These are phyloP conservation scores for Isatis tinctoria DNA, from an alignment of 345 rosid species.

Conservation along the genomic window DNA sequence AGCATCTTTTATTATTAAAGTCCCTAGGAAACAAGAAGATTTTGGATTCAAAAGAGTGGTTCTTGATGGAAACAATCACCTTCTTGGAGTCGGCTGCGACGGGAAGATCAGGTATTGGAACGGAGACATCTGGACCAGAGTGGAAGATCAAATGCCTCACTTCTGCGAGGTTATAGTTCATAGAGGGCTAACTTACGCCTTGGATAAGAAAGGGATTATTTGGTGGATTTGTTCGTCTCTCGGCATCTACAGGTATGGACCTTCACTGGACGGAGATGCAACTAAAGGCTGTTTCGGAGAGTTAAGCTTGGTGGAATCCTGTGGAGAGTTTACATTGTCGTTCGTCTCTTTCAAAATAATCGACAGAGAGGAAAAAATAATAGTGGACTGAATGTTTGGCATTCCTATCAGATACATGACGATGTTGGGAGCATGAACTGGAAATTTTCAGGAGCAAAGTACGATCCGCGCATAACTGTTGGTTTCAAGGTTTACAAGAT, in stretches of 20 bases:
- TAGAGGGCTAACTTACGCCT: neutral
- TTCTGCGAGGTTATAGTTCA: neutral
- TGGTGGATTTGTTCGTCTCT: neutral
- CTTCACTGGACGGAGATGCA: neutral
- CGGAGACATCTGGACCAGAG: neutral
- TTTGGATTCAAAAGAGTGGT: neutral
- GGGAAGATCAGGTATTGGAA: neutral
- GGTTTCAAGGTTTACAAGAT: constrained; percentile 36
- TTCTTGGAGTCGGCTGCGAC: neutral
- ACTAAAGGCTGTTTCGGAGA: neutral
- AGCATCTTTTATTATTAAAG: neutral
- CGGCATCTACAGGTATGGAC: neutral
- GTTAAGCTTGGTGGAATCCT: neutral
- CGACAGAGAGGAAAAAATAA: no score
- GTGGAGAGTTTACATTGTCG: constrained; percentile 4
- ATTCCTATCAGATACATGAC: no score
- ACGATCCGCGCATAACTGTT: neutral
- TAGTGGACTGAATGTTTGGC: no score
- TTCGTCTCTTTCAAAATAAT: no score
- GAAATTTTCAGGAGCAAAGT: no score
- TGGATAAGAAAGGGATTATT: neutral
- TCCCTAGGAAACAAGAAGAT: neutral
- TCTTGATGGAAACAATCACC: neutral
- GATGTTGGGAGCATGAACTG: no score
- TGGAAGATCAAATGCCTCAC: neutral